Base-by-base conservation (phyloP, 1,284 basidiomycete species). In the Apiotrichum veenhuisii region DNA sequence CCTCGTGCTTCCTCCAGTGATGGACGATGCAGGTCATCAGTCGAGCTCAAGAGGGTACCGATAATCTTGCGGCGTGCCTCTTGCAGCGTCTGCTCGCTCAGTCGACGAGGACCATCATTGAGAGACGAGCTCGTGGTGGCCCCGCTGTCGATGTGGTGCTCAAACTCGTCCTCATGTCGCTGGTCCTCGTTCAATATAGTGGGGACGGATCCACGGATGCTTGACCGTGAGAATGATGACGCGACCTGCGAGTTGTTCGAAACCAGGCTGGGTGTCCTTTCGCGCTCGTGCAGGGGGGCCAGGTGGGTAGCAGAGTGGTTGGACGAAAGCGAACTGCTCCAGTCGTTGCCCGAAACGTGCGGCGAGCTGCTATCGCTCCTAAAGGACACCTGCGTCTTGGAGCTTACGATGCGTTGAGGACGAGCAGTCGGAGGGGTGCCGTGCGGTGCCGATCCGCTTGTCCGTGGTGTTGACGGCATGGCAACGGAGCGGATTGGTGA, bases 201-300 rank as follows among this genome's bases (percentile, higher is more conserved):
- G 4, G 64, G 56, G 9, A 67, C 56, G 0, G 70, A 2, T 9
- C 38, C 57, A 22, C 44, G 54, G 26, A 66, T 67, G 58, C 69
- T 72, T 5, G 69, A 70, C 1, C 68, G 66, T 23, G 67, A 69
- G 55, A 71, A 72, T 0, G 61, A 65, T 11, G 72, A 71, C 8
- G 68, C 69, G 2, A 68, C 63, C 17, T 68, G 55, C 2, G 73
- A 72, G 10, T 61, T 64, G 1, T 62, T 64, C 30, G 66, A 69
- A 41, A 73, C 64, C n/a, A 76, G 52, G 54, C 70, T 73, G 1
- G 74, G 74, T 1, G 73, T 74, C 17, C 71, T 59, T 45, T 73
- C 74, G 18, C 69, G 58, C 11, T 64, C 64, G 49, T 71, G 71
- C 10, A 62, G 43, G 5, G 60, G 57, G 10, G 60, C 33, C 14